phyloP scores from a whole-genome alignment of 352 stramenopile genomes.

The Phytophthora crassamura region DNA sequence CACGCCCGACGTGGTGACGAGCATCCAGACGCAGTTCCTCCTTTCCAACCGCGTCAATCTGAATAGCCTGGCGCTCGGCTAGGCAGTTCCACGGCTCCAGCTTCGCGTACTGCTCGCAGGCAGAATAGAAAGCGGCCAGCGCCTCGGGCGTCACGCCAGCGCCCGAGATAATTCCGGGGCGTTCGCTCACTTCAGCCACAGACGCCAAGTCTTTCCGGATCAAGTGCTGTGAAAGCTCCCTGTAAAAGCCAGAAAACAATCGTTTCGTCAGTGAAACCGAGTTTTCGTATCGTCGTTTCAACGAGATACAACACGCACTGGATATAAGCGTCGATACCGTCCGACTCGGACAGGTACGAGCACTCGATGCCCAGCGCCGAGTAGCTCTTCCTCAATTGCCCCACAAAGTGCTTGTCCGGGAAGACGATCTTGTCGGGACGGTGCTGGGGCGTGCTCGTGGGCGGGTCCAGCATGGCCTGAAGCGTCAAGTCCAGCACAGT shows the following conservation, averaged over 20 bases:
- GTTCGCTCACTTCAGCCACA: conserved; percentile 78
- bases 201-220: conserved; percentile 85
- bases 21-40: conserved; percentile 75
- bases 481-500: conserved; percentile 79
- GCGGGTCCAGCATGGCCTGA: conserved; percentile 79
- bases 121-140: conserved; percentile 67
- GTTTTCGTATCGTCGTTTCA: neutral
- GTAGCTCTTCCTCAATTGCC: conserved; percentile 79
- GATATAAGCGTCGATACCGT: conserved; percentile 87
- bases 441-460: conserved; percentile 75
- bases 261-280: neutral
- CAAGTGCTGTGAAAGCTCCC: conserved; percentile 81
- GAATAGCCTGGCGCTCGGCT: conserved; percentile 79
- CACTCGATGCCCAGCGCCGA: conserved; percentile 81
- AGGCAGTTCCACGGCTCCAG: conserved; percentile 75
- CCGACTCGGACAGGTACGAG: conserved; percentile 85
- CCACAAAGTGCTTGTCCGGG: conserved; percentile 80
- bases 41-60: conserved; percentile 69
- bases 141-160: conserved; percentile 62
- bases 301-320: conserved; percentile 47
- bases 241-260: conserved; percentile 19
- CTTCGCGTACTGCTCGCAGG: conserved; percentile 66
- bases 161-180: conserved; percentile 64
- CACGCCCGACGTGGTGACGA: conserved; percentile 57
- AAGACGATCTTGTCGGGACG: conserved; percentile 89